Percentiles rank a stretch among this genome's conserved stretches.
Evolutionary conservation across 208 protist species (phyloP).

Genomic region (Wallacemonas rigidus): DNA sequence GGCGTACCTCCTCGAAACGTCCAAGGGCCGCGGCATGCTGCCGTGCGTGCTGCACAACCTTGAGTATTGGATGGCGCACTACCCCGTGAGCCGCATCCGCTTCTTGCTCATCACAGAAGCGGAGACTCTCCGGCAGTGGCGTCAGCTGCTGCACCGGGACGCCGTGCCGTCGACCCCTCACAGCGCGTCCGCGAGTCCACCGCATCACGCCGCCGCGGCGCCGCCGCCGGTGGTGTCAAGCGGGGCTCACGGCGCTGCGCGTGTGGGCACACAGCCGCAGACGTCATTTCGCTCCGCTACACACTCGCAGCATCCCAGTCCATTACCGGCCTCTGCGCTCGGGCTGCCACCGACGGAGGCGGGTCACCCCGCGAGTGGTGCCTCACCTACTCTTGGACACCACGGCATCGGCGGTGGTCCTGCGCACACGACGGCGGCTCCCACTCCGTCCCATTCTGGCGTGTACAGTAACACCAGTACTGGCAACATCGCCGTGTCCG

Average conservation of each 20-base stretch:
- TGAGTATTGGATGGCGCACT: constrained; percentile 63
- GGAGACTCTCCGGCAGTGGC: constrained; percentile 32
- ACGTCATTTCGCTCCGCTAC: no score
- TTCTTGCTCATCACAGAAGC: constrained; percentile 67
- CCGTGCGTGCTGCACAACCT: constrained; percentile 43
- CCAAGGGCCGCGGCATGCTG: constrained; percentile 42
- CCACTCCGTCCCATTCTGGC: no score
- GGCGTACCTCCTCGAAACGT: constrained; percentile 49
- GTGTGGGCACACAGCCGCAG: no score
- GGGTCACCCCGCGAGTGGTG: no score
- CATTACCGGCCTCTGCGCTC: no score
- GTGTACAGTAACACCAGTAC: neutral
- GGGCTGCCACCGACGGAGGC: no score
- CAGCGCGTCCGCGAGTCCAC: constrained; percentile 15
- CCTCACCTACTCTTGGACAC: no score
- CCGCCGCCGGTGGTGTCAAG: neutral
- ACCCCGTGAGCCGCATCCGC: constrained; percentile 60
- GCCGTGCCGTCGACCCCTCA: neutral
- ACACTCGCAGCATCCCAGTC: no score
- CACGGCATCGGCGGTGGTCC: no score
- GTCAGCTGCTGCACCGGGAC: neutral
- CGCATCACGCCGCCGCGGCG: neutral
- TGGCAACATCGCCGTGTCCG: neutral
- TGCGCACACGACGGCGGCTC: no score
- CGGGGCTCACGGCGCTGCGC: no score